Evolutionary conservation across 257 asterid genomes (phyloP), one percentile per base, ranked within the genome.

Genomic region (Petrea volubilis): DNA sequence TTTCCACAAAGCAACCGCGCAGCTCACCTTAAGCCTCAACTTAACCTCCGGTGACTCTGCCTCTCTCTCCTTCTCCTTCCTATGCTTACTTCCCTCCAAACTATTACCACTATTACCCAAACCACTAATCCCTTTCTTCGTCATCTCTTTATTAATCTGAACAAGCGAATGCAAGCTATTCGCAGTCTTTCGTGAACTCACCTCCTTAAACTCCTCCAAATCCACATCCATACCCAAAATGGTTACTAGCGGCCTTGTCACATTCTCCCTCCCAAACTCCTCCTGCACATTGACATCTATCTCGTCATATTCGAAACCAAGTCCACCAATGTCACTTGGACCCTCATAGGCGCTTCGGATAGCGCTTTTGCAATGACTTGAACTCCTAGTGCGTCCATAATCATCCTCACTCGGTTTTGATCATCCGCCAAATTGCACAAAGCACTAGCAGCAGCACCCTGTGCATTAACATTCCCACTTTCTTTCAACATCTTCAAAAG

Each of bases 241-340:
- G 6, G 73, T 57, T 13, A 88, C 91, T 11, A 88, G 21, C 0
- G 83, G 86, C 67, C 91, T 68, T 1, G 84, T 77, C 63, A 83
- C 84, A 36, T 85, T 88, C 80, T 85, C 87, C 66, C 71, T 81
- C 73, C 91, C 91, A 9, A 88, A 88, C 11, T 81, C 95, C 72
- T 83, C 95, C 67, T 78, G 80, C 51, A 80, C 85, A 18, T 10
- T n/a, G 9, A 23, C 28, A 56, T 85, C 82, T 34, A 72, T 49
- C 24, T 85, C 33, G 74, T 74, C 91, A 85, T 83, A 50, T 60
- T 77, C 58, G 83, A 72, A 12, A 88, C 77, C 47, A 88, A 44
- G 44, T 74, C 59, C n/a, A 78, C 85, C 68, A 88, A 25, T 9
- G 64, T 75, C 0, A 72, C 70, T 24, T 80, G 82, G 14, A 83